Base-by-base conservation (phyloP, 1,284 basidiomycete species). In the Schizophyllum commune region DNA sequence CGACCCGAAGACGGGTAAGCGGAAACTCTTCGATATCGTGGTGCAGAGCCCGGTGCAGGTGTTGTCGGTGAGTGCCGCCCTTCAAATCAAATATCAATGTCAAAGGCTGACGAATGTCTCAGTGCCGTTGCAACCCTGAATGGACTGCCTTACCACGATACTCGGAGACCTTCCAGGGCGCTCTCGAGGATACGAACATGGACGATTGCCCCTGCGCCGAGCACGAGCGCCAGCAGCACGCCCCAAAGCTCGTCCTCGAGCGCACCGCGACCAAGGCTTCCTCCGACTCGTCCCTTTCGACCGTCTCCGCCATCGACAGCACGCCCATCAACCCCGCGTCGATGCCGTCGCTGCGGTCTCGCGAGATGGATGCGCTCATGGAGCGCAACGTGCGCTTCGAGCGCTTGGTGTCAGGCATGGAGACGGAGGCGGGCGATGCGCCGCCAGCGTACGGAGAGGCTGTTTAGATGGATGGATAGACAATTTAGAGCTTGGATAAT, bases 21-120 rank as follows among this genome's bases (percentile, higher is more conserved):
- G 85, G 64, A 94, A 93, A 73, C 73, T 91, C 69, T 95, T 91
- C 74, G 96, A 98, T 73, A 94, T 98, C 67, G 88, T 95, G 58
- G 87, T 98, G 61, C 91, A 93, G 68, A 84, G 85, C 0, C 92
- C 92, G 0, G 79, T 95, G 32, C 84, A 88, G 61, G 84, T 94
- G 61, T 80, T 93, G 59, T 91, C 91, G 7, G 91, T 92, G 62
- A 77, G 89, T 75, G 21, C 5, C 56, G 34, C 47, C 9, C 34
- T 51, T 47, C 15, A n/a, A 51, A 51, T 51, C 11, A n/a, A n/a
- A 51, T n/a, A 51, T 11, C n/a, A 51, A n/a, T 11, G 11, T 51
- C 11, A 51, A 11, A 51, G n/a, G 56, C 52, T 59, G 11, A 63
- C n/a, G 51, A n/a, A 61, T 55, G 22, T 34, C 62, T 15, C 64